phyloP scores from a whole-genome alignment of 2,329 filamentous ascomycete genomes.

The Neocucurbitaria cava region DNA sequence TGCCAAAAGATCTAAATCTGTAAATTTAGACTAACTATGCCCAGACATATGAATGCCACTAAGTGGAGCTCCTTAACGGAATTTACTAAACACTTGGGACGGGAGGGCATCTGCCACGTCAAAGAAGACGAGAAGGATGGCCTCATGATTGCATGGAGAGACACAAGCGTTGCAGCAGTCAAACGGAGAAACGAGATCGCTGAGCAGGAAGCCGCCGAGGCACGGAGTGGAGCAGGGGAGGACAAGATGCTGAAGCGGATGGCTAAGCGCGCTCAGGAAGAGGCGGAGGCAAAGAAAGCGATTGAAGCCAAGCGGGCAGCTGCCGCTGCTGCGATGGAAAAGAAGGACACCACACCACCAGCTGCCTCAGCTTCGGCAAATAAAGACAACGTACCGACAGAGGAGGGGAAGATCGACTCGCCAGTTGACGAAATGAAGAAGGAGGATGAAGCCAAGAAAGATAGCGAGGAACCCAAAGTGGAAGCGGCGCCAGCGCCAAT shows the following conservation, averaged over 20 bases:
- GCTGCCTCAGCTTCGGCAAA: slow-evolving; percentile 35
- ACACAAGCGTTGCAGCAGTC: slow-evolving; percentile 87
- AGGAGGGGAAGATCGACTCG: slow-evolving; percentile 55
- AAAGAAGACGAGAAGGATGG: slow-evolving; percentile 86
- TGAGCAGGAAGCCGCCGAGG: slow-evolving; percentile 85
- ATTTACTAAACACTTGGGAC: slow-evolving; percentile 84
- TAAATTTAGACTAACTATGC: no score
- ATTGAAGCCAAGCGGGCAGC: slow-evolving; percentile 54
- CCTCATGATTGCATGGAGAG: slow-evolving; percentile 86
- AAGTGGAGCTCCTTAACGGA: slow-evolving; percentile 88
- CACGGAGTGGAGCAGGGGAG: slow-evolving; percentile 89
- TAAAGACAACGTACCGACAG: slow-evolving; percentile 35
- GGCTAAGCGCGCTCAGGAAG: slow-evolving; percentile 75
- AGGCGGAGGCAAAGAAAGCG: slow-evolving; percentile 51
- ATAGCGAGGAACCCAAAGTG: slow-evolving; percentile 48
- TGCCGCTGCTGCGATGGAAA: slow-evolving; percentile 38
- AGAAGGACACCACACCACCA: slow-evolving; percentile 45
- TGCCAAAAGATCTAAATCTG: no score
- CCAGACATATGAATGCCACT: slow-evolving; percentile 84
- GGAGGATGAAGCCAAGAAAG: slow-evolving; percentile 74
- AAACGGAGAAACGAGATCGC: slow-evolving; percentile 79
- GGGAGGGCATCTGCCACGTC: slow-evolving; percentile 86
- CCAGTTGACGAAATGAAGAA: slow-evolving; percentile 80
- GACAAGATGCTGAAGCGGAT: slow-evolving; percentile 83
- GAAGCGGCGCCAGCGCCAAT: slow-evolving; percentile 40